A percentile compares a stretch with the other conserved stretches of the same genome.
phyloP scores from a whole-genome alignment of 306 rosid genomes.

The Elaeagnus macrophylla region DNA sequence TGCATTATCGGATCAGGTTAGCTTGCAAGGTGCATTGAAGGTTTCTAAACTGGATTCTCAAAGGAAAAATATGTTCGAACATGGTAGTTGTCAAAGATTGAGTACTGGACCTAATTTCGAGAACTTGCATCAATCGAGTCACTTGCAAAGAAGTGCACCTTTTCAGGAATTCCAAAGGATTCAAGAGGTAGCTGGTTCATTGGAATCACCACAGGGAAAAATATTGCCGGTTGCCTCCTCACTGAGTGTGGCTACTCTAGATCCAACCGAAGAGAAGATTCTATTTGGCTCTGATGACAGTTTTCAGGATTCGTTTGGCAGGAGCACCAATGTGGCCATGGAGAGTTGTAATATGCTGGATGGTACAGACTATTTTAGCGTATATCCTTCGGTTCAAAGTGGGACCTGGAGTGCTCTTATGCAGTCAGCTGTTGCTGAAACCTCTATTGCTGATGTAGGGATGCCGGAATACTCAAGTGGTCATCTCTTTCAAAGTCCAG shows the following conservation, averaged over 20 bases:
- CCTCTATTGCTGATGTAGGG: slow-evolving; percentile 65
- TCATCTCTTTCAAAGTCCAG: slow-evolving; percentile 39
- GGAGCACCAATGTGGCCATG: slow-evolving; percentile 27
- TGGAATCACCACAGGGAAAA: slow-evolving; percentile 61
- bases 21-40: slow-evolving; percentile 47
- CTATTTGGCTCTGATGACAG: slow-evolving; percentile 91
- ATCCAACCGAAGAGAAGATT: slow-evolving; percentile 94
- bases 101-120: slow-evolving; percentile 52
- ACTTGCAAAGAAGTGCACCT: slow-evolving; percentile 51
- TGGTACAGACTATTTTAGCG: slow-evolving; percentile 42
- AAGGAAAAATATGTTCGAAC: slow-evolving; percentile 43
- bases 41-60: slow-evolving; percentile 56
- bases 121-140: slow-evolving; percentile 47
- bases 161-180: slow-evolving; percentile 54
- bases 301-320: slow-evolving; percentile 73
- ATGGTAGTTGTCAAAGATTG: slow-evolving; percentile 44
- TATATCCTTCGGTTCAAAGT: slow-evolving; percentile 64
- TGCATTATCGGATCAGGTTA: slow-evolving; percentile 47
- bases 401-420: slow-evolving; percentile 99
- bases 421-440: slow-evolving; percentile 99
- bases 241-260: slow-evolving; percentile 67
- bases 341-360: slow-evolving; percentile 50
- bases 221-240: slow-evolving; percentile 49
- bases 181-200: slow-evolving; percentile 46
- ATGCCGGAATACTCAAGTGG: slow-evolving; percentile 85